Evolutionary conservation across 2,329 filamentous ascomycete genomes (phyloP), one percentile per base, ranked within the genome.

Genomic region (Stemphylium vesicarium): DNA sequence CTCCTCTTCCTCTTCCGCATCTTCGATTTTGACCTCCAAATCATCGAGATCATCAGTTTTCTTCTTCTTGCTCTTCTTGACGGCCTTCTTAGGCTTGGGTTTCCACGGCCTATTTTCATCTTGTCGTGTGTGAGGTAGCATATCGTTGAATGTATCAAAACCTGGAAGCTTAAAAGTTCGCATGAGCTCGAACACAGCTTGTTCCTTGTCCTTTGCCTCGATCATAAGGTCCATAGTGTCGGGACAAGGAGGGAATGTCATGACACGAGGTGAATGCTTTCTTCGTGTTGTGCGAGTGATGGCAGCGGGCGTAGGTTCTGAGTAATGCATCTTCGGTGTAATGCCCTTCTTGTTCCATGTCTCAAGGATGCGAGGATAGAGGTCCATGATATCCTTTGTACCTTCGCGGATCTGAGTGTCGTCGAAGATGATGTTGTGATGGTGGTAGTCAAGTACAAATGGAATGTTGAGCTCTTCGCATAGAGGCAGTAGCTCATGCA

Each of bases 201-300:
- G 94, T 73, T 98, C 94, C 76, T 98, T 98, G 71, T 97, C 94
- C 74, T 98, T 98, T 42, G 94, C 94, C 78, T 98, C 94, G 56
- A 98, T 97, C 94, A 98, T 98, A n/a, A 98, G 81, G 70, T 97
- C 94, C 89, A 96, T 95, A 29, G 89, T 87, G 1, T 85, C 79
- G 4, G 87, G 82, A 66, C 94, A 97, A 0, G 94, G 93, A 0
- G 94, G 94, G 0, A 98, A 76, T 0, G 87, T 90, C 61, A 83
- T 82, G 1, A 96, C 92, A 8, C 94, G 85, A 0, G 91, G 83
- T 32, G 87, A 92, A 70, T 98, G 94, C 75, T 96, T 97, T 54
- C 94, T 84, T 24, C 93, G 82, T 62, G 96, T 89, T 0, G 86
- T 84, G 0, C 84, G 84, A 0, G 92, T 96, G 36, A 96, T 84